Evolutionary conservation across 2,329 filamentous ascomycete species (phyloP), one percentile per base, ranked within the genome.

Genomic region (Pyrenophora seminiperda): DNA sequence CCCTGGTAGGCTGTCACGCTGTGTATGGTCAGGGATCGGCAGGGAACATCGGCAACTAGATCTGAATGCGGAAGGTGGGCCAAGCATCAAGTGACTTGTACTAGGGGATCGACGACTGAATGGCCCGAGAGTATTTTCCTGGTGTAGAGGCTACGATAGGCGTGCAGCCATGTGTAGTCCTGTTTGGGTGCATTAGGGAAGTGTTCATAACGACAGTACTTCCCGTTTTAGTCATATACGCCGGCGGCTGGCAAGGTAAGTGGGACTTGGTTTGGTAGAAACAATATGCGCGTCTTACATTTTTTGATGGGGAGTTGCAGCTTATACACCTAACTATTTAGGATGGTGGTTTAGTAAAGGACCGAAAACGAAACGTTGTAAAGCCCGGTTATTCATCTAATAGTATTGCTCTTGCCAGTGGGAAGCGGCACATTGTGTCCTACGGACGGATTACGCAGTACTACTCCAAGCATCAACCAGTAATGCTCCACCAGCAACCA

Each of bases 391-490:
- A 22, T 22, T 7, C 20, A 22, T 7, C 7, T 22, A 22, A 7
- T 22, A 4, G 20, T 22, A 22, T 22, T 22, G 20, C 20, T 4
- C 20, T 22, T 22, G 22, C 7, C 24, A 27, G 24, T 27, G 13
- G 2, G 2, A 27, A 27, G 13, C 5, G 10, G 9, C 9, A 4
- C 24, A 11, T 10, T 11, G 9, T 11, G 4, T 27, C 24, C 9
- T 11, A 27, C 7, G 24, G 7, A 9, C 2, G 10, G 24, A 34
- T 56, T 53, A 72, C 18, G 59, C 67, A 7, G 74, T 75, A 44
- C 70, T 67, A 32, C 65, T 73, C 76, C 81, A 81, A 5, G 71
- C 70, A 52, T 81, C 76, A 37, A 72, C 66, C 40, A 83, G 62
- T 48, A 68, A 62, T 37, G 77, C 73, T 9, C 75, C 63, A 5